Conservation (phyloP, 176 grass and related monocot genomes). For the Tillandsia fasciculata region DNA sequence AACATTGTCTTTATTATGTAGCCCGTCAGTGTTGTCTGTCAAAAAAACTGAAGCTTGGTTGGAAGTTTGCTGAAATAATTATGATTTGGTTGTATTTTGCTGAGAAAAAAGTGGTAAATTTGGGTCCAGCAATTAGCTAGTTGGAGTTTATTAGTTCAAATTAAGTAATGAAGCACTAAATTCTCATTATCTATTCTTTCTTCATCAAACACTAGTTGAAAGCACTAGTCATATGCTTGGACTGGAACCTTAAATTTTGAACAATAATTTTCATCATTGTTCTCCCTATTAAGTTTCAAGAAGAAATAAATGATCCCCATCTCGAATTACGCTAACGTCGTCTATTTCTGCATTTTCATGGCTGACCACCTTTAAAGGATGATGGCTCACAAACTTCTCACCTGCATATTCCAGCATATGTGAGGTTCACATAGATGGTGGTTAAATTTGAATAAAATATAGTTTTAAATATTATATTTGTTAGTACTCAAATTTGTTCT, state of each 20-base stretch:
- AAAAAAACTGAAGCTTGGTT: too few species aligned
- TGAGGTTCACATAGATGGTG: background rate
- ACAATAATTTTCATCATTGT: background rate
- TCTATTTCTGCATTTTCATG: constrained; percentile 16
- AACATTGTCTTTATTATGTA: background rate
- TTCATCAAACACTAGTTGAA: background rate
- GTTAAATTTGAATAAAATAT: too few species aligned
- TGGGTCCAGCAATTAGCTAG: too few species aligned
- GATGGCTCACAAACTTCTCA: constrained; percentile 16
- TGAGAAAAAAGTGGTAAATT: too few species aligned
- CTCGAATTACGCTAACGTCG: constrained; percentile 14
- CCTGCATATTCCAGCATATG: constrained; percentile 1
- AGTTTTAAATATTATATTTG: too few species aligned
- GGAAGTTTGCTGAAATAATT: too few species aligned
- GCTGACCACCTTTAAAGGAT: constrained; percentile 15
- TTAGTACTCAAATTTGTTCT: too few species aligned
- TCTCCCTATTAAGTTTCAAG: background rate
- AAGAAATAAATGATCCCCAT: constrained; percentile 27
- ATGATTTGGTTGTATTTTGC: too few species aligned
- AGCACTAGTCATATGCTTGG: background rate
- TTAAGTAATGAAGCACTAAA: too few species aligned
- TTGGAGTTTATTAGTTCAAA: too few species aligned
- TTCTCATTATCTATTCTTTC: too few species aligned
- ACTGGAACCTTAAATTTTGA: background rate
- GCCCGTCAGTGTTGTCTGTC: too few species aligned